Base-by-base conservation (phyloP, 2,329 filamentous ascomycete species). In the Plenodomus tracheiphilus region DNA sequence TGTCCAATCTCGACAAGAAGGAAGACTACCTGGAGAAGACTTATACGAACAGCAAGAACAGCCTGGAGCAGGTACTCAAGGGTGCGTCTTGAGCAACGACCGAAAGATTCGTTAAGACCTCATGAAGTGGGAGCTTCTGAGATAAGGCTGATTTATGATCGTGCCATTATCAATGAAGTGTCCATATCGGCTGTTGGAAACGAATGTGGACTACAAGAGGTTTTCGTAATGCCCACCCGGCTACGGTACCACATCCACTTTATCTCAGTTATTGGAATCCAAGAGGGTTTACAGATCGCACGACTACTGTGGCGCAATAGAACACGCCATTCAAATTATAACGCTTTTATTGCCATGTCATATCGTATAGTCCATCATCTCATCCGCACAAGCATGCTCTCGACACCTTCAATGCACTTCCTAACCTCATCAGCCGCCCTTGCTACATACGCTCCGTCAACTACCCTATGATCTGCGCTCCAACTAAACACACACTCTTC, bases 381-480 rank as follows among this genome's bases (percentile, higher is more conserved):
- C 57, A 65, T 51, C 43, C 89, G 86, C 71, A 96, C 81, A 56
- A 97, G 78, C 91, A 97, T 96, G 47, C 81, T 81, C 68, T 92
- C 91, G 4, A 93, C 90, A 65, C 89, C 85, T 76, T 97, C 92
- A 34, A 97, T 82, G 60, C 89, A 84, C 43, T 79, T 79, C 61
- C 85, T 85, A 18, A 97, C 88, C 54, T 87, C 81, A 64, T 92
- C 91, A 11, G 91, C 91, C 70, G 93, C 93, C 59, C 92, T 82
- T 17, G 94, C 94, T 83, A 96, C 91, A 51, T 92, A 96, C 39
- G 93, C 93, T 2, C 94, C 94, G 74, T 99, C 94, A 39, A 97
- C 85, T 45, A 97, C 89, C 17, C 94, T 81, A 74, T 99, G 94
- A 73, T 97, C 92, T 5, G 93, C 93, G 71, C 89, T 93, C 93